A percentile compares a stretch with the other conserved stretches of the same genome.
Evolutionary conservation across 2,329 filamentous ascomycete genomes (phyloP).

Genomic region (Epichloe festucae): DNA sequence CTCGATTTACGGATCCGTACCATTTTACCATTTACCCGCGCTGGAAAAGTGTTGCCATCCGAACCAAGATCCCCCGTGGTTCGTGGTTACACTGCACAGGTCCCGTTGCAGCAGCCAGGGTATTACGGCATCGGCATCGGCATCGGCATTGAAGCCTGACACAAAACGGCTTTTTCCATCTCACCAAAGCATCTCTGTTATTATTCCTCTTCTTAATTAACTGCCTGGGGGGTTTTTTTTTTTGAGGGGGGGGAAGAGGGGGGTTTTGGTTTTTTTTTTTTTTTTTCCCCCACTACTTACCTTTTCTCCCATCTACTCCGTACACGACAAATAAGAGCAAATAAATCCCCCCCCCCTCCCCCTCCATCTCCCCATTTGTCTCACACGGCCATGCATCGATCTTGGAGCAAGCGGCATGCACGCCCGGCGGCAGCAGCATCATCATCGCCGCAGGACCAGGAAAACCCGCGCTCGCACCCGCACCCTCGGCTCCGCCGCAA

Average conservation of each 20-base stretch:
- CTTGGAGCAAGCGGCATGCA: slow-evolving; percentile 1
- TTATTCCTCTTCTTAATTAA: too few species aligned
- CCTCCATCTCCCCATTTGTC: not conserved
- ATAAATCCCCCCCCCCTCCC: not conserved
- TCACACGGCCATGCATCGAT: not conserved
- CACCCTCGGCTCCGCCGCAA: slow-evolving; percentile 2
- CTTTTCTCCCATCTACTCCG: too few species aligned
- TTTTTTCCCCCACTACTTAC: not conserved
- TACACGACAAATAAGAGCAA: too few species aligned
- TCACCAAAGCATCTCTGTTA: too few species aligned
- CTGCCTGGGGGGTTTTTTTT: not conserved
- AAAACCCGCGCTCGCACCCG: not conserved
- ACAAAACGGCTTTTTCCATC: not conserved
- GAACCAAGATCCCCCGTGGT: not conserved
- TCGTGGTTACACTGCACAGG: too few species aligned
- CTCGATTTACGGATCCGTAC: too few species aligned
- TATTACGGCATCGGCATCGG: not conserved
- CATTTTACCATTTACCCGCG: too few species aligned
- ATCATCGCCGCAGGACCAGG: not conserved
- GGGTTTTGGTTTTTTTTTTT: too few species aligned
- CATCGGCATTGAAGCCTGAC: not conserved
- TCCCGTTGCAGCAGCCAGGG: not conserved
- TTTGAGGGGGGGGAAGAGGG: not conserved
- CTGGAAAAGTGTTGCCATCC: not conserved
- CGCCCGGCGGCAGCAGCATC: not conserved